A percentile compares a stretch with the other conserved stretches of the same genome.
Conservation (phyloP, 2,329 filamentous ascomycete genomes). For the Botryotinia narcissicola region DNA sequence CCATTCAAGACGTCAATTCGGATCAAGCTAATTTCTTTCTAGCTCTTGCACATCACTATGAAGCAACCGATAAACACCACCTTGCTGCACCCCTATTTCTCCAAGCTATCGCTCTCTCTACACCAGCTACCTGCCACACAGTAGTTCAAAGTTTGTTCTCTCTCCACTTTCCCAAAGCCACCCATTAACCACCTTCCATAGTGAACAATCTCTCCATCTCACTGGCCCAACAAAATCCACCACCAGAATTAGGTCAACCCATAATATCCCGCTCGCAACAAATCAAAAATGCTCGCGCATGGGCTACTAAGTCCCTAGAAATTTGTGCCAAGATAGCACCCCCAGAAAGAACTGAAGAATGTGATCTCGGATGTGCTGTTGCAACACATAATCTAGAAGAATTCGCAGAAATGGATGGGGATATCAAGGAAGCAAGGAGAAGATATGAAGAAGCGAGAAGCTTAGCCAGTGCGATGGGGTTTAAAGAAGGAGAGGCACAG, state of each 20-base stretch:
- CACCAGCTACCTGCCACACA: constrained; percentile 67
- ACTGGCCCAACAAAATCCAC: constrained; percentile 54
- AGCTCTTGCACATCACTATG: constrained; percentile 76
- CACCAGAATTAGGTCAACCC: constrained; percentile 39
- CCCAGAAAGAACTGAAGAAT: constrained; percentile 70
- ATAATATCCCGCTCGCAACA: constrained; percentile 58
- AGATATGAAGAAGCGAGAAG: constrained; percentile 67
- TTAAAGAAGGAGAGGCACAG: constrained; percentile 51
- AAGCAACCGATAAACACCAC: constrained; percentile 70
- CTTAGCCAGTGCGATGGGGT: constrained; percentile 55
- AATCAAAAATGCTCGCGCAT: constrained; percentile 68
- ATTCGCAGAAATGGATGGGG: constrained; percentile 72
- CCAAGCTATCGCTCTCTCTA: constrained; percentile 72
- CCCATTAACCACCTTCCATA: constrained; percentile 35
- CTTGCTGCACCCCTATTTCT: constrained; percentile 84
- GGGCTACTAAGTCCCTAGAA: constrained; percentile 74
- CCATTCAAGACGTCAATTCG: neutral
- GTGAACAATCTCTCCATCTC: constrained; percentile 79
- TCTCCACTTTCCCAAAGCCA: neutral
- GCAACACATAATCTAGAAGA: constrained; percentile 86
- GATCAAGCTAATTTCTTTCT: constrained; percentile 33
- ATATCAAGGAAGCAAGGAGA: constrained; percentile 60
- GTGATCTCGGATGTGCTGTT: constrained; percentile 77
- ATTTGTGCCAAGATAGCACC: constrained; percentile 64
- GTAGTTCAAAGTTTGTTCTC: constrained; percentile 66